phyloP scores from a whole-genome alignment of 768 basidiomycete species.

The Boletales sp. region DNA sequence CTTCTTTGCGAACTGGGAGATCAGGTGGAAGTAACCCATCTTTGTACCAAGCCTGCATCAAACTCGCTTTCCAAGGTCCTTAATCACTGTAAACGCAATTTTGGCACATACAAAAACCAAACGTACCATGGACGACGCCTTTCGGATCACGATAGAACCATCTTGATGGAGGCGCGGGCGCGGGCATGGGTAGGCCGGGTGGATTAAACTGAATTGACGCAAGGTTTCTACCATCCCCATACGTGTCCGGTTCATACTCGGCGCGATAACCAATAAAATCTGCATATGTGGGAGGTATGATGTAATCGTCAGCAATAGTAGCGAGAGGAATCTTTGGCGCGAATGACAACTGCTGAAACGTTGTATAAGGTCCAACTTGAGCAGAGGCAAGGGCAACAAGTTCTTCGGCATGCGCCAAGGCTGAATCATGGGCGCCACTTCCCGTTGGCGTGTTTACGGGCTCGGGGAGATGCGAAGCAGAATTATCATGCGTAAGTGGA shows the following conservation, averaged over 20 bases:
- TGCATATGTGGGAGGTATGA: conserved; percentile 88
- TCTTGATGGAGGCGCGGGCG: conserved; percentile 60
- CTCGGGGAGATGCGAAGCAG: conserved; percentile 25
- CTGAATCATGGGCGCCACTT: conserved; percentile 27
- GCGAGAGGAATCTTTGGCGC: conserved; percentile 87
- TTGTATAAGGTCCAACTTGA: conserved; percentile 81
- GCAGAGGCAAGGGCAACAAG: conserved; percentile 62
- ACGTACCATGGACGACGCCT: conserved; percentile 70
- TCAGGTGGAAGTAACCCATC: conserved; percentile 80
- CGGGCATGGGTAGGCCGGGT: conserved; percentile 74
- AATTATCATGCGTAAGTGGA: conserved; percentile 27
- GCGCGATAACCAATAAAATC: conserved; percentile 70
- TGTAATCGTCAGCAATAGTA: conserved; percentile 84
- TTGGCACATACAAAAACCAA: not conserved
- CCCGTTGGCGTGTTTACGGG: conserved; percentile 27
- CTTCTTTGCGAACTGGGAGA: conserved; percentile 75
- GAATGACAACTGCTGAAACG: conserved; percentile 86
- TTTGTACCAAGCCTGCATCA: conserved; percentile 90
- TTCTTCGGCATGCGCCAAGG: conserved; percentile 58
- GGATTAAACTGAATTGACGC: conserved; percentile 70
- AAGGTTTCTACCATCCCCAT: conserved; percentile 43
- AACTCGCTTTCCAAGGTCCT: conserved; percentile 86
- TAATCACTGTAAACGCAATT: conserved; percentile 6
- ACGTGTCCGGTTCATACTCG: conserved; percentile 55
- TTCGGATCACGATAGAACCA: conserved; percentile 89